Base-by-base conservation (phyloP, 2,329 filamentous ascomycete genomes). In the Trichoderma sp. region DNA sequence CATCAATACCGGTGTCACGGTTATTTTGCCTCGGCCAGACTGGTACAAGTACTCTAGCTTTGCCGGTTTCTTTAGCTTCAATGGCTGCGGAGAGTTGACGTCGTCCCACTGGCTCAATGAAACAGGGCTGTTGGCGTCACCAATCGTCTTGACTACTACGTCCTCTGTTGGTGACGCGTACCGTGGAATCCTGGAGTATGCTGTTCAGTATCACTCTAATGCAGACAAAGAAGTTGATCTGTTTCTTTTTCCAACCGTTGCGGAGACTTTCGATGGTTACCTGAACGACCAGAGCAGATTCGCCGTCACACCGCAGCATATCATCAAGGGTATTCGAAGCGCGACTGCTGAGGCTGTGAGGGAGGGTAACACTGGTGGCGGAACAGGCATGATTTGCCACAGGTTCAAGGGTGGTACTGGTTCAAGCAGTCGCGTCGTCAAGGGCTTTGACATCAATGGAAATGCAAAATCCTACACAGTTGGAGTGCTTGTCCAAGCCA, bases 361-460 rank as follows among this genome's bases (percentile, higher is more conserved):
- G 2, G 90, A 92, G 78, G 90, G 90, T 0, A 89, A 88, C 74
- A 85, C 85, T 2, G 90, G 90, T 3, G 90, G 90, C 20, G 90
- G 90, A n/a, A 90, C 89, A 0, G 90, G 89, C 15, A 91, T 92
- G 88, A 84, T 88, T 47, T 90, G 88, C 76, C 88, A 91, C 75
- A 85, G 85, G 73, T 91, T 88, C 81, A 91, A 92, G 77, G 90
- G 89, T 43, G 90, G 90, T 0, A 92, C 90, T 0, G 90, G 90
- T 1, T 89, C 86, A 0, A 86, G 86, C 74, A 89, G 86, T 62
- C 85, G 90, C 28, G 74, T 88, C 8, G 84, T 92, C n/a, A 79
- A 81, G 2, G 86, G 86, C 0, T 74, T 82, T 28, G 82, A 82
- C 58, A 70, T 62, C 13, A 73, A 76, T 5, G 78, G 77, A 1